Evolutionary conservation across 768 basidiomycete species (phyloP).

Genomic region (Lactarius pseudohatsudake): DNA sequence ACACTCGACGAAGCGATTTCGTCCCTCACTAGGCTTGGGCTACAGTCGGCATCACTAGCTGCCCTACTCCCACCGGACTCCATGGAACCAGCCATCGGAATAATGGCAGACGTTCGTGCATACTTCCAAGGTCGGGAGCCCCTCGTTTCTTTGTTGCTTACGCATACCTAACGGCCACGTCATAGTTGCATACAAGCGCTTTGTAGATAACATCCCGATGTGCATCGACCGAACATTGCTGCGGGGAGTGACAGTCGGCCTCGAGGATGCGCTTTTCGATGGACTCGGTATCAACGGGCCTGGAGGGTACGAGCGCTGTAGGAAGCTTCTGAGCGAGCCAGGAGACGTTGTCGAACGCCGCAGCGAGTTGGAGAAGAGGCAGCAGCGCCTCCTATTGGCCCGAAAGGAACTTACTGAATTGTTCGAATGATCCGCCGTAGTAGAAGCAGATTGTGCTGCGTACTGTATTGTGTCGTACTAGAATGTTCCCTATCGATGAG

Average conservation of each 20-base stretch:
- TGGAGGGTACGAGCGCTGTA: conserved; percentile 46
- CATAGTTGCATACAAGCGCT: conserved; percentile 56
- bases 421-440: conserved; percentile 15
- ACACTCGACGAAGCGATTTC: conserved; percentile 35
- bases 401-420: conserved; percentile 39
- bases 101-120: conserved; percentile 72
- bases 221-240: conserved; percentile 57
- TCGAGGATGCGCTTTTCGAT: conserved; percentile 44
- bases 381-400: conserved; percentile 47
- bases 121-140: conserved; percentile 67
- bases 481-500: neutral
- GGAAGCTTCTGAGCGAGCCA: conserved; percentile 50
- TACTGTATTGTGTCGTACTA: neutral
- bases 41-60: conserved; percentile 42
- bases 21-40: conserved; percentile 42
- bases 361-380: conserved; percentile 48
- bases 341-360: conserved; percentile 42
- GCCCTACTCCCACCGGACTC: conserved; percentile 51
- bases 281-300: conserved; percentile 50
- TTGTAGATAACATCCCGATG: conserved; percentile 55
- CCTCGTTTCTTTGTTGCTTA: neutral
- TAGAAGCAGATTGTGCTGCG: neutral
- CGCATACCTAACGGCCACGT: neutral
- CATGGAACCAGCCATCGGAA: conserved; percentile 53
- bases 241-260: conserved; percentile 43